Evolutionary conservation across 2,329 filamentous ascomycete species (phyloP), one percentile per base, ranked within the genome.

Genomic region (Pyrenophora teres): DNA sequence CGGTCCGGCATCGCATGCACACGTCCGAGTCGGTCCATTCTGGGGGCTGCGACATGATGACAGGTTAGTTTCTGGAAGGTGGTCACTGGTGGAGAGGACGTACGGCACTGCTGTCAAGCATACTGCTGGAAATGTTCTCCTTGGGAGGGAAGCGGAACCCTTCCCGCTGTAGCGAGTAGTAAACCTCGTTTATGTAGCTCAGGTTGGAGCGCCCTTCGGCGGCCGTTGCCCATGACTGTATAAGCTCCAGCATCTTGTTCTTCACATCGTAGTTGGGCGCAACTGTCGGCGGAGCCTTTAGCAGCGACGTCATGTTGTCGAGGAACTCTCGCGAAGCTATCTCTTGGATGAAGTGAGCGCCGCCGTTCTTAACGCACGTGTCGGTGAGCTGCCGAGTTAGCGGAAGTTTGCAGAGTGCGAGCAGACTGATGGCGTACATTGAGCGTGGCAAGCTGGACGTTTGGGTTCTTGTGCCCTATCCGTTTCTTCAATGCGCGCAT

Each of bases 21-120:
- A 99, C 93, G 67, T 99, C 94, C 9, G 93, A 97, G 76, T 99
- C 94, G 43, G 87, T 87, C 94, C 94, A 99, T 76, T 99, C 94
- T 0, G 94, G 94, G 8, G 94, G 94, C 87, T 96, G 64, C 30
- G 30, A 47, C 3, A 18, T 15, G 4, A 8, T 19, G 4, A 8
- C 21, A 3, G 21, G 42, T 62, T 35, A 58, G 52, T n/a, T 13
- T 10, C 3, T 2, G n/a, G 10, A 1, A 2, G 9, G 2, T n/a
- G 25, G 37, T 25, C 33, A 38, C 3, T 5, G 4, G 12, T 27
- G 50, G 31, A 9, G 15, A 12, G 1, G 6, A 81, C 88, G 73
- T 83, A 96, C 91, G 55, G 94, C 94, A 68, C 88, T 96, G 71
- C 92, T 97, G 72, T 99, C 93, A 61, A 97, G 85, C 92, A 99